Conservation (phyloP, 257 asterid species). For the Nemophila menziesii region DNA sequence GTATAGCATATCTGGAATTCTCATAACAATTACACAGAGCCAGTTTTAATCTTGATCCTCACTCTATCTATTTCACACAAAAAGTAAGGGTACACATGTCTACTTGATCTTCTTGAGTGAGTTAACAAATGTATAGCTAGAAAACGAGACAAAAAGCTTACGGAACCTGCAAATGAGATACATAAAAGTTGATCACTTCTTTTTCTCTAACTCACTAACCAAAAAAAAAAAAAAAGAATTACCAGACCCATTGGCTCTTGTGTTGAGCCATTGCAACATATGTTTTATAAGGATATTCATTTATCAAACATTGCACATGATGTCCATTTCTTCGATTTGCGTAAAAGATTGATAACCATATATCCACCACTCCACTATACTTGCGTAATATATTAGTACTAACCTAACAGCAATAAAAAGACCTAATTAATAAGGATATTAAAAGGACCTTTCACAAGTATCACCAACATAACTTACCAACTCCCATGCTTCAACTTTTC, state of each 20-base stretch:
- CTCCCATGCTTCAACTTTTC: constrained; percentile 66
- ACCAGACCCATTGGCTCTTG: constrained; percentile 94
- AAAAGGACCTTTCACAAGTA: background rate
- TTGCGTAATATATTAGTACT: constrained; percentile 65
- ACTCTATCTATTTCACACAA: background rate
- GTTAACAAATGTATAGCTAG: constrained; percentile 75
- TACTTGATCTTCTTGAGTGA: constrained; percentile 40
- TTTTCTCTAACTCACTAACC: background rate
- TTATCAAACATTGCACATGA: constrained; percentile 50
- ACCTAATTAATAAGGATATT: constrained; percentile 1
- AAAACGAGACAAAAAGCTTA: constrained; percentile 72
- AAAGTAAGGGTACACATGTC: constrained; percentile 1
- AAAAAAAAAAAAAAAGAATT: constrained; percentile 8
- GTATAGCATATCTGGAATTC: too few species aligned
- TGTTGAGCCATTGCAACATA: constrained; percentile 88
- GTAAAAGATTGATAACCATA: constrained; percentile 54
- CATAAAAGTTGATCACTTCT: background rate
- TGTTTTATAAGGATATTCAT: constrained; percentile 45
- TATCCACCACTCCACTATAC: constrained; percentile 68
- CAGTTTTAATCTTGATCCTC: background rate
- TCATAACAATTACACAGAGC: background rate
- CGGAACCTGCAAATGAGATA: constrained; percentile 58
- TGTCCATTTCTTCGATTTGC: constrained; percentile 21
- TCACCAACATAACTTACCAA: constrained; percentile 30
- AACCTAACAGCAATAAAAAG: constrained; percentile 28